Conservation (phyloP, 805 yeast genomes). For the Ogataea pilisensis region DNA sequence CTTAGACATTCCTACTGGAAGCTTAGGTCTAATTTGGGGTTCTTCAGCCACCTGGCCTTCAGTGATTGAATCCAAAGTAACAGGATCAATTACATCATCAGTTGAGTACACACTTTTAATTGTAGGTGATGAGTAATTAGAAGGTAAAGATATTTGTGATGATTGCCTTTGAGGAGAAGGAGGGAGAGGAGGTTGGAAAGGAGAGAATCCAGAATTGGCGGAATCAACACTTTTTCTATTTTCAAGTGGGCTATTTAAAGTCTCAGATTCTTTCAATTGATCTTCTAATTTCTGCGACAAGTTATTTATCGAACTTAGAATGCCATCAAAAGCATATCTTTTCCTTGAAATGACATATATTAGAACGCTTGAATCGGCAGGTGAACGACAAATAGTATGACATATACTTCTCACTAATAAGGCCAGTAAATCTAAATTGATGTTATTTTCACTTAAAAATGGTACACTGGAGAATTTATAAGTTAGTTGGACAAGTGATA, state of each 20-base stretch:
- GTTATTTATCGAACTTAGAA: constrained; percentile 33
- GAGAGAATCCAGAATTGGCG: neutral
- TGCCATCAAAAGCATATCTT: constrained; percentile 34
- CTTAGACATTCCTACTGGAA: constrained; percentile 60
- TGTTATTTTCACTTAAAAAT: constrained; percentile 35
- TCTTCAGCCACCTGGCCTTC: constrained; percentile 23
- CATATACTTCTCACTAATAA: constrained; percentile 53
- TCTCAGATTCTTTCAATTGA: constrained; percentile 5
- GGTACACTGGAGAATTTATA: constrained; percentile 33
- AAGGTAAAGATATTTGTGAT: constrained; percentile 9
- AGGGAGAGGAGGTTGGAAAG: constrained; percentile 2
- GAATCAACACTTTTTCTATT: neutral
- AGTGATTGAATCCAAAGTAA: constrained; percentile 11
- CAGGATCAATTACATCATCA: constrained; percentile 13
- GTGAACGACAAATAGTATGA: constrained; percentile 47
- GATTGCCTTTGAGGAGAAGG: constrained; percentile 3
- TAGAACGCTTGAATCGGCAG: constrained; percentile 49
- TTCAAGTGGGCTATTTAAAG: neutral
- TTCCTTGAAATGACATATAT: constrained; percentile 46
- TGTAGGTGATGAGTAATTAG: constrained; percentile 10
- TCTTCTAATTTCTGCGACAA: constrained; percentile 22
- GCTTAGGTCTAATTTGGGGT: constrained; percentile 42
- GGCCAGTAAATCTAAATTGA: constrained; percentile 55
- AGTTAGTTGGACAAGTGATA: constrained; percentile 40
- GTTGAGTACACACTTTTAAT: constrained; percentile 5